A percentile compares a stretch with the other conserved stretches of the same genome.
phyloP scores from a whole-genome alignment of 305 asterid genomes.

The Plantago coronopus region DNA sequence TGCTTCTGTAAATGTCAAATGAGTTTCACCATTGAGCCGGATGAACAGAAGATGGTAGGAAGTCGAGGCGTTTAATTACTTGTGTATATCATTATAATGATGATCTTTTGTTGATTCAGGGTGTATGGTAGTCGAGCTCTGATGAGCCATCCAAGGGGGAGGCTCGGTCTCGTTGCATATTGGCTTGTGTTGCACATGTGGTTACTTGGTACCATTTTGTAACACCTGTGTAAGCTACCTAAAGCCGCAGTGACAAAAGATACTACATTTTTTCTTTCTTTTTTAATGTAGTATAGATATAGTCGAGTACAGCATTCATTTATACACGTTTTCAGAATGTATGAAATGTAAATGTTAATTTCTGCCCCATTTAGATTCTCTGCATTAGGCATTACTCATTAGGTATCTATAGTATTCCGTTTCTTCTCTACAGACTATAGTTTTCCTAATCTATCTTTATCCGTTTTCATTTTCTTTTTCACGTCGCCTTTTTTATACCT shows the following conservation, averaged over 20 bases:
- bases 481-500: no score
- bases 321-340: slow-evolving; percentile 7
- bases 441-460: no score
- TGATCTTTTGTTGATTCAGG: slow-evolving; percentile 46
- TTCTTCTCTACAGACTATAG: no score
- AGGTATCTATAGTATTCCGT: neutral
- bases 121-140: slow-evolving; percentile 82
- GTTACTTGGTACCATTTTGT: slow-evolving; percentile 78
- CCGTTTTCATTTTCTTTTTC: no score
- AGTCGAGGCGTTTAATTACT: slow-evolving; percentile 1
- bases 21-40: neutral
- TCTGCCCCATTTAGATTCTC: slow-evolving; percentile 45
- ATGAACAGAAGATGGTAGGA: neutral
- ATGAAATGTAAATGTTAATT: slow-evolving; percentile 13
- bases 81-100: slow-evolving; percentile 22
- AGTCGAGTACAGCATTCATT: slow-evolving; percentile 19
- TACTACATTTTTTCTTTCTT: no score
- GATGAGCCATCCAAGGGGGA: slow-evolving; percentile 91
- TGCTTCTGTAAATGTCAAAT: neutral
- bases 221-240: slow-evolving; percentile 26
- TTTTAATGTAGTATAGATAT: slow-evolving; percentile 33
- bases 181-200: slow-evolving; percentile 79
- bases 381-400: slow-evolving; percentile 55
- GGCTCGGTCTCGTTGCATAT: slow-evolving; percentile 77
- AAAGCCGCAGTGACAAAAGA: slow-evolving; percentile 14